phyloP scores from a whole-genome alignment of 345 rosid species.

The Populus davidiana region DNA sequence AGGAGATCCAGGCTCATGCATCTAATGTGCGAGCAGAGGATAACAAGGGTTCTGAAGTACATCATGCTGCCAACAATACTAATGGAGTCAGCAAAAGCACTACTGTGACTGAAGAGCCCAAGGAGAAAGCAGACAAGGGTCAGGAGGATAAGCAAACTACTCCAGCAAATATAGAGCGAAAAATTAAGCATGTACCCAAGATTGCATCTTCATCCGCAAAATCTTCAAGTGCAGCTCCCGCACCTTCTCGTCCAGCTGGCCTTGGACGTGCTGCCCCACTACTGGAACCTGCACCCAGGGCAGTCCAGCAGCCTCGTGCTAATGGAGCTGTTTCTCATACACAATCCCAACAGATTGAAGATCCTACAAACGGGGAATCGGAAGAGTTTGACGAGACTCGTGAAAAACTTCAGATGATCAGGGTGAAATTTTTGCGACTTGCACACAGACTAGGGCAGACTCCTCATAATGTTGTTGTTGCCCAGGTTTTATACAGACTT shows the following conservation, averaged over 20 bases:
- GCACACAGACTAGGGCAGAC: slow-evolving; percentile 97
- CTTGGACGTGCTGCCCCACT: slow-evolving; percentile 87
- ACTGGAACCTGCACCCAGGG: slow-evolving; percentile 73
- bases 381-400: slow-evolving; percentile 95
- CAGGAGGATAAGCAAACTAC: slow-evolving; percentile 27
- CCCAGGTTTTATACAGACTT: slow-evolving; percentile 94
- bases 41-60: slow-evolving; percentile 22
- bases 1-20: slow-evolving; percentile 22
- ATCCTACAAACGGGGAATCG: slow-evolving; percentile 54
- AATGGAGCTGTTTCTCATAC: slow-evolving; percentile 60
- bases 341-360: slow-evolving; percentile 74
- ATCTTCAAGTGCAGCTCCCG: slow-evolving; percentile 35
- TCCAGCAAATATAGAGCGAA: slow-evolving; percentile 28
- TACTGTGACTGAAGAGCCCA: slow-evolving; percentile 24
- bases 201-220: slow-evolving; percentile 41
- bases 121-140: slow-evolving; percentile 23
- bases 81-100: slow-evolving; percentile 25
- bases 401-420: slow-evolving; percentile 92
- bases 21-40: slow-evolving; percentile 23
- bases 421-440: slow-evolving; percentile 96
- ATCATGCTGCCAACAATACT: slow-evolving; percentile 21
- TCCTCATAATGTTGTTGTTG: slow-evolving; percentile 98
- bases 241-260: slow-evolving; percentile 73
- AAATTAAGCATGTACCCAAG: slow-evolving; percentile 18
- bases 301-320: slow-evolving; percentile 61